Evolutionary conservation across 108 stramenopile genomes (phyloP), one percentile per base, ranked within the genome.

Genomic region (Aurantiochytrium sp.): DNA sequence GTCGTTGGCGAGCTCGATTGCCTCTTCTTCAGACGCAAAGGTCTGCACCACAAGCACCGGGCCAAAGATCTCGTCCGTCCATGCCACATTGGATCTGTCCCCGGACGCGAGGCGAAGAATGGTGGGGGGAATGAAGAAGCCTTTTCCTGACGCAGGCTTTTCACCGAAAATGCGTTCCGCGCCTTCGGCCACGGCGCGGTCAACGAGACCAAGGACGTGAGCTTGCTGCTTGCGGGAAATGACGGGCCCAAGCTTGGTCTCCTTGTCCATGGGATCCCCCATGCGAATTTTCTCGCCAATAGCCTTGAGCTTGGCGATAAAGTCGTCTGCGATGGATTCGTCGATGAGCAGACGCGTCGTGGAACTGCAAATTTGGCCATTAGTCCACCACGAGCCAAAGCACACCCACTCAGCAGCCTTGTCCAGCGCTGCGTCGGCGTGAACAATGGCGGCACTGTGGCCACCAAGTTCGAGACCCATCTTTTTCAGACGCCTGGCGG

Each of bases 361-460:
- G 51, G 76, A 47, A 35, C 49, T 53, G 76, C 76, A 83, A 23
- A 83, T 83, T 53, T 83, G 76, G 35, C 35, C 59, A n/a, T 59
- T 60, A 2, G 88, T 58, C 87, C 87, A 57, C 58, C 23, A 58
- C 0, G 29, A 57, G 55, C 57, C 87, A 29, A 58, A 57, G 87
- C 58, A 25, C 6, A 57, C 87, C 87, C 87, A 57, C 49, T 91
- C 91, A 23, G 96, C 96, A 43, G 96, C 96, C 88, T 93, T 93
- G 60, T 96, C 93, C 10, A 96, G 71, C 91, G 96, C 95, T 16
- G 96, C 96, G 92, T 96, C 96, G 4, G 89, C 95, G 91, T 97
- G 96, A 5, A 98, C 96, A 89, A 98, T 87, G 96, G 97, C 96
- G 59, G 97, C 96, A 91, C 96, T 96, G 90, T 98, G 97, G 21